These are phyloP conservation scores for Calocybe gangraenosa DNA, from an alignment of 768 basidiomycete genomes.

Conservation along the genomic window DNA sequence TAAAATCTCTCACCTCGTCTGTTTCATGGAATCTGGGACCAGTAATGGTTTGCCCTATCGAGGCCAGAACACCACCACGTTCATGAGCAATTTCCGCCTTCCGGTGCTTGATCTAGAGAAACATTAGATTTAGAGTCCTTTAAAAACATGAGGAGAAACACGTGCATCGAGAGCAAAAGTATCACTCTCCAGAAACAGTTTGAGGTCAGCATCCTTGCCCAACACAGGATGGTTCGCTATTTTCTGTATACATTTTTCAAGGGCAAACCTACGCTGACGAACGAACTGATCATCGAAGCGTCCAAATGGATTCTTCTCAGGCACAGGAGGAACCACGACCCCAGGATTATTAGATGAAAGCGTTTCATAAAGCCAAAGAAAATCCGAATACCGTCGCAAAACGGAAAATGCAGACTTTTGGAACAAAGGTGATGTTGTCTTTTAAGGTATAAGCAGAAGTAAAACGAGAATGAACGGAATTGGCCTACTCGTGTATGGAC, in stretches of 20 bases:
- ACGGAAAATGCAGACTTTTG: conserved; percentile 87
- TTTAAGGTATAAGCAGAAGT: conserved; percentile 1
- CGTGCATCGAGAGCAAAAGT: conserved; percentile 86
- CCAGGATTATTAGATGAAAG: conserved; percentile 91
- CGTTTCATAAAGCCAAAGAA: conserved; percentile 92
- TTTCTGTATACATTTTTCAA: conserved; percentile 91
- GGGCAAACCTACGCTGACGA: conserved; percentile 73
- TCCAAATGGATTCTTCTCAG: conserved; percentile 92
- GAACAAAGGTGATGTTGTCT: conserved; percentile 86
- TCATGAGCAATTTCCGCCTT: conserved; percentile 76
- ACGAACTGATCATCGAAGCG: conserved; percentile 93
- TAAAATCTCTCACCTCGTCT: conserved; percentile 59
- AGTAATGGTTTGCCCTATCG: conserved; percentile 72
- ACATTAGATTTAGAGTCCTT: neutral
- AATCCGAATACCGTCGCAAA: conserved; percentile 95
- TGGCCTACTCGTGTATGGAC: conserved; percentile 77
- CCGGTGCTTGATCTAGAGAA: conserved; percentile 76
- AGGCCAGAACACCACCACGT: conserved; percentile 78
- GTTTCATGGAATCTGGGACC: conserved; percentile 86
- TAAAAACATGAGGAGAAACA: conserved; percentile 7
- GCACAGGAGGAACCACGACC: conserved; percentile 93
- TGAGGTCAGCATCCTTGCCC: conserved; percentile 82
- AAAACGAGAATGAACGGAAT: neutral
- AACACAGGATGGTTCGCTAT: conserved; percentile 90
- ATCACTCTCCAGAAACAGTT: conserved; percentile 90